Evolutionary conservation across 495 filamentous ascomycete genomes (phyloP).

Genomic region (Aspergillus homomorphus): DNA sequence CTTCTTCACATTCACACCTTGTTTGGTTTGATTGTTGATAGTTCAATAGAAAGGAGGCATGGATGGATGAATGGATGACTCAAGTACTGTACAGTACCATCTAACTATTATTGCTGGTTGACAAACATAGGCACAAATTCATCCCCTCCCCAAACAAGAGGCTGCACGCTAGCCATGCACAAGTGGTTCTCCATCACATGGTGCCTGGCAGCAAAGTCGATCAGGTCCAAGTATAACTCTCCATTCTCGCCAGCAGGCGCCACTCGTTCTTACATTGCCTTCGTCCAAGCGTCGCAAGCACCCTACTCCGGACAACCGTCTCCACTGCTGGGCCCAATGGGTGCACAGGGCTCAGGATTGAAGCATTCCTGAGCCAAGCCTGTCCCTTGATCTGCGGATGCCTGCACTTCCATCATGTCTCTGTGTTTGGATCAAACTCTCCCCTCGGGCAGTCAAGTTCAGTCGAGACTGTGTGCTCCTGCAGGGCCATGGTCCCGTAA

Average conservation of each 20-base stretch:
- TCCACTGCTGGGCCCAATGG: conserved; percentile 9
- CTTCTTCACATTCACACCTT: conserved; percentile 8
- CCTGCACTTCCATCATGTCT: neutral
- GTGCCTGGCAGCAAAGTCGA: neutral
- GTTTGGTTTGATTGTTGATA: neutral
- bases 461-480: neutral
- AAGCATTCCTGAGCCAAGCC: conserved; percentile 11
- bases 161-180: neutral
- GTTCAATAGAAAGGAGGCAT: neutral
- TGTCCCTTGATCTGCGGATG: conserved; percentile 6
- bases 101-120: neutral
- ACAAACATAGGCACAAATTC: neutral
- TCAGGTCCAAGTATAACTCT: neutral
- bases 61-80: neutral
- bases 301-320: neutral
- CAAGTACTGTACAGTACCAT: neutral
- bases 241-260: conserved; percentile 12
- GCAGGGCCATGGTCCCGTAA: neutral
- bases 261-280: conserved; percentile 5
- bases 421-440: conserved; percentile 1
- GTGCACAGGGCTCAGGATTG: neutral
- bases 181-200: conserved; percentile 2
- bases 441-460: neutral
- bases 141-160: too few species aligned
- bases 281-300: neutral